phyloP scores from a whole-genome alignment of 768 basidiomycete genomes.

The Lanmaoa pseudosensibilis region DNA sequence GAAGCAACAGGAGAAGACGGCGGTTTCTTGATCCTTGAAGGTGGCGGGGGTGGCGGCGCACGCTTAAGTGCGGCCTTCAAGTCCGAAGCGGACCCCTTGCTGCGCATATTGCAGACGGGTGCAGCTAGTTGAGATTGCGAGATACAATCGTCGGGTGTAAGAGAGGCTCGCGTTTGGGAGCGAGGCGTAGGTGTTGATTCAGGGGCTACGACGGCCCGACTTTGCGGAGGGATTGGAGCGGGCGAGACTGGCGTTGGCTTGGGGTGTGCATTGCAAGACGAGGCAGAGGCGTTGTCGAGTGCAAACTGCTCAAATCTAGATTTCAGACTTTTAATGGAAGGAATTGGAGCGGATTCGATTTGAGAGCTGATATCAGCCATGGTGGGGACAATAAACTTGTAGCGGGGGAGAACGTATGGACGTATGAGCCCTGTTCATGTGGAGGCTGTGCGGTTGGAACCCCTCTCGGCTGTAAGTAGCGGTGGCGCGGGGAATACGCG shows the following conservation, averaged over 20 bases:
- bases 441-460: conserved; percentile 1
- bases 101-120: conserved; percentile 39
- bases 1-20: conserved; percentile 44
- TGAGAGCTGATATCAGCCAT: conserved; percentile 24
- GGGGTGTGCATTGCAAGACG: neutral
- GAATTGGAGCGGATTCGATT: conserved; percentile 55
- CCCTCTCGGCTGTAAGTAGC: neutral
- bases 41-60: conserved; percentile 61
- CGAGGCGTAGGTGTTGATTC: conserved; percentile 40
- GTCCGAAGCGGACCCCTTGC: conserved; percentile 57
- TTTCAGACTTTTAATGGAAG: conserved; percentile 67
- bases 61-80: conserved; percentile 45
- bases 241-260: conserved; percentile 2
- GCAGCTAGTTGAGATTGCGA: conserved; percentile 21
- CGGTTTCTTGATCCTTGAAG: conserved; percentile 34
- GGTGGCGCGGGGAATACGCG: neutral
- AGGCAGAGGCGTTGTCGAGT: conserved; percentile 32
- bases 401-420: neutral
- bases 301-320: conserved; percentile 74
- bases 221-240: conserved; percentile 8
- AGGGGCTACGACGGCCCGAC: conserved; percentile 22
- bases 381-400: neutral
- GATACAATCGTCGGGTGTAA: conserved; percentile 19
- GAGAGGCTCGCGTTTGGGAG: conserved; percentile 40
- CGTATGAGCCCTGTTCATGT: conserved; percentile 1